A percentile compares a stretch with the other conserved stretches of the same genome.
Evolutionary conservation across 2,329 filamentous ascomycete species (phyloP).

Genomic region (Macroventuria anomochaeta): DNA sequence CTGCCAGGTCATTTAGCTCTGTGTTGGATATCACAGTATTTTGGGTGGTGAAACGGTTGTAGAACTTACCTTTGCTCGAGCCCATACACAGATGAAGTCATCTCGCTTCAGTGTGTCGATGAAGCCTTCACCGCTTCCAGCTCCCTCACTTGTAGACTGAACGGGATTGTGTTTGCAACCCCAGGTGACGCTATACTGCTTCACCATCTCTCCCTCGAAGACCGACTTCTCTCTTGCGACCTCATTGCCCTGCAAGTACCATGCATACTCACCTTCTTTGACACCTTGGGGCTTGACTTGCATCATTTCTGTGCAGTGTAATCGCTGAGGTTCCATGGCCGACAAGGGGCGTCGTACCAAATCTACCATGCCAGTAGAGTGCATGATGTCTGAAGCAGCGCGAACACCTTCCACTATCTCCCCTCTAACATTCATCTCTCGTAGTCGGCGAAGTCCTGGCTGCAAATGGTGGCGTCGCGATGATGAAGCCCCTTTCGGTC

Average conservation of each 20-base stretch:
- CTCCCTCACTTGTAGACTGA: slow-evolving; percentile 16
- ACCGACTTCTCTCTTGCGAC: slow-evolving; percentile 21
- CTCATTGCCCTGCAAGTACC: slow-evolving; percentile 31
- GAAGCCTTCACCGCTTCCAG: slow-evolving; percentile 24
- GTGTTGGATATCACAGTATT: not conserved
- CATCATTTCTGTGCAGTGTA: slow-evolving; percentile 22
- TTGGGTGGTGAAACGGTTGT: not conserved
- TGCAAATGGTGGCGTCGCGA: not conserved
- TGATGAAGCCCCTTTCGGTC: not conserved
- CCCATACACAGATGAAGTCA: slow-evolving; percentile 29
- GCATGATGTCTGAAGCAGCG: not conserved
- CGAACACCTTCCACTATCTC: not conserved
- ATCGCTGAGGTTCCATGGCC: slow-evolving; percentile 16
- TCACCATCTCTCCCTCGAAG: slow-evolving; percentile 22
- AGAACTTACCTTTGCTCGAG: slow-evolving; percentile 28
- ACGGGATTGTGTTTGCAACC: slow-evolving; percentile 13
- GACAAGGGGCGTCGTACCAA: slow-evolving; percentile 14
- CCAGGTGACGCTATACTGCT: slow-evolving; percentile 23
- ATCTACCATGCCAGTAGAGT: not conserved
- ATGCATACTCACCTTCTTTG: slow-evolving; percentile 25
- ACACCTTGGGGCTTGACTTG: not conserved
- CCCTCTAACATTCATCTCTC: not conserved
- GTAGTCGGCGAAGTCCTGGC: not conserved
- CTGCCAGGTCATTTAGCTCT: slow-evolving; percentile 10
- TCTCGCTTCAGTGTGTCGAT: slow-evolving; percentile 20